Percentiles rank a stretch among this genome's conserved stretches.
Evolutionary conservation across 257 asterid genomes (phyloP).

Genomic region (Echites panduratus): DNA sequence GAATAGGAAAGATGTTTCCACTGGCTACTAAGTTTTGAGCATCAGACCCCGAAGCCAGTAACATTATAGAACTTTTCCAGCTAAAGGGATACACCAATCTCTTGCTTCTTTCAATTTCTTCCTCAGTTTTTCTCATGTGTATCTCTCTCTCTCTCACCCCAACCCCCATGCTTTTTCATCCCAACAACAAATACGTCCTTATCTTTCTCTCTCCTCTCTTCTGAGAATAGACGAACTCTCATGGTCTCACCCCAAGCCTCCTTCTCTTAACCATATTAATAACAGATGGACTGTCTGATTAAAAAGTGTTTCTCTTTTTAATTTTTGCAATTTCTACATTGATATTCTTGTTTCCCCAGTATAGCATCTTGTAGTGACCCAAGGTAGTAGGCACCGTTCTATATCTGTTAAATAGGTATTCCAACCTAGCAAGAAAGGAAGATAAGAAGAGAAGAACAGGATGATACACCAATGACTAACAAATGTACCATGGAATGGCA

Average conservation of each 20-base stretch:
- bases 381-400: background rate
- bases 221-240: background rate
- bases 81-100: background rate
- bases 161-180: no score
- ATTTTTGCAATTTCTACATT: background rate
- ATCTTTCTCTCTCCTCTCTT: background rate
- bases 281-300: background rate
- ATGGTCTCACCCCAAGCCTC: background rate
- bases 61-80: background rate
- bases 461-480: background rate
- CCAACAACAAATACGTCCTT: background rate
- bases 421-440: background rate
- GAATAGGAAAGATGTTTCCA: background rate
- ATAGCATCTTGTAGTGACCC: background rate
- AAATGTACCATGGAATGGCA: constrained; percentile 1
- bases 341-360: background rate
- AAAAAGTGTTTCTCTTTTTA: background rate
- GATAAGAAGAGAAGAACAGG: background rate
- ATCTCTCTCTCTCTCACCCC: background rate
- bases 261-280: background rate
- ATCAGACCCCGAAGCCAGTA: no score
- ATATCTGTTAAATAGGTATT: background rate
- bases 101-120: background rate
- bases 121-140: background rate
- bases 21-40: no score